Conservation (phyloP, 148 eudicot genomes). For the Vaccinium myrtillus region DNA sequence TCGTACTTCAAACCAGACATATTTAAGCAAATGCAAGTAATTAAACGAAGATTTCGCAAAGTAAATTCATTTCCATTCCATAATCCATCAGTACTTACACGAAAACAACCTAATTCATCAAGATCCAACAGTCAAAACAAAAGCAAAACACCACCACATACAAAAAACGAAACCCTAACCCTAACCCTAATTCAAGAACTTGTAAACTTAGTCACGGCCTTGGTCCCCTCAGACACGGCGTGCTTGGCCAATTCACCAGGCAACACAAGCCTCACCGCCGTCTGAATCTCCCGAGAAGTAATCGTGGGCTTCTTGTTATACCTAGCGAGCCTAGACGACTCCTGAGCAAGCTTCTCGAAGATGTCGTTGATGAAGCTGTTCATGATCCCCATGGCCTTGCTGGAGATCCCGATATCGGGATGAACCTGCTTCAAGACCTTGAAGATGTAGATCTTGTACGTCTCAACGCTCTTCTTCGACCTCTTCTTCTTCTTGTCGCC, state of each 20-base stretch:
- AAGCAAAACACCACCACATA: neutral
- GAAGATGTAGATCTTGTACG: slow-evolving; percentile 4
- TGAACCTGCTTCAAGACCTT: neutral
- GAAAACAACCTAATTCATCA: neutral
- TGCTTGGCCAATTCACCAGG: slow-evolving; percentile 57
- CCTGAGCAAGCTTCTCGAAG: slow-evolving; percentile 42
- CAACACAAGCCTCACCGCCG: slow-evolving; percentile 46
- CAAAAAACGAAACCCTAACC: slow-evolving; percentile 1
- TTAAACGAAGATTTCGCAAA: too few species aligned
- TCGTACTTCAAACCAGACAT: too few species aligned
- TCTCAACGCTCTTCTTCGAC: slow-evolving; percentile 43
- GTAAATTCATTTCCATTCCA: too few species aligned
- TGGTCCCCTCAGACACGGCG: slow-evolving; percentile 47
- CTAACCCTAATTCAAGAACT: slow-evolving; percentile 26
- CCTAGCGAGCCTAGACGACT: slow-evolving; percentile 41
- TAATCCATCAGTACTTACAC: neutral
- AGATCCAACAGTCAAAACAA: neutral
- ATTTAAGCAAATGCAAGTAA: too few species aligned
- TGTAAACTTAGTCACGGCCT: slow-evolving; percentile 28
- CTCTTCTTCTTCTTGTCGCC: slow-evolving; percentile 67
- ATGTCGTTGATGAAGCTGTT: slow-evolving; percentile 4
- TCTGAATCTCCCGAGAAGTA: slow-evolving; percentile 51
- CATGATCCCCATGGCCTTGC: slow-evolving; percentile 3
- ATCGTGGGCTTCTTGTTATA: slow-evolving; percentile 59
- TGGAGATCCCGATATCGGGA: neutral